Evolutionary conservation across 495 filamentous ascomycete genomes (phyloP).

Genomic region (Penicillium fimorum): DNA sequence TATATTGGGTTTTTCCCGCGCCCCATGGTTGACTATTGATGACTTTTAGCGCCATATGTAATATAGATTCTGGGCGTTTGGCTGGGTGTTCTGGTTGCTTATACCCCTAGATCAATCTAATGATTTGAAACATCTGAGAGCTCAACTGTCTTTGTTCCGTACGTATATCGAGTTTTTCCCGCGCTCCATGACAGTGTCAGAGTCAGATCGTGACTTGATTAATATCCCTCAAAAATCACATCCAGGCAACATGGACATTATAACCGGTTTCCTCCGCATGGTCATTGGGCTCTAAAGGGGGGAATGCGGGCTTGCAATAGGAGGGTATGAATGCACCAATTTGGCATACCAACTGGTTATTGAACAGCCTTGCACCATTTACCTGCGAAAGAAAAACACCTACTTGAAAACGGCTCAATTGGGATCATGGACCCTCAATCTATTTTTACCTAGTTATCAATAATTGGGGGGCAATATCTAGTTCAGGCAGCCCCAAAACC

Average conservation of each 20-base stretch:
- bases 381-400: background rate
- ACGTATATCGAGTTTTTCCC: background rate
- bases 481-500: background rate
- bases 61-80: constrained; percentile 22
- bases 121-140: background rate
- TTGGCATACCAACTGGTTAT: constrained; percentile 15
- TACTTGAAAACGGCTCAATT: background rate
- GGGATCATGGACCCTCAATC: background rate
- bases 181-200: background rate
- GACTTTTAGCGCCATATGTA: constrained; percentile 12
- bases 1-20: background rate
- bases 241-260: background rate
- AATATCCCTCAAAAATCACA: background rate
- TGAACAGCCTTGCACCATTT: background rate
- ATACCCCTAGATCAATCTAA: constrained; percentile 30
- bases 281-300: background rate
- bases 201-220: background rate
- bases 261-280: background rate
- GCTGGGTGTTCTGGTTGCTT: constrained; percentile 12
- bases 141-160: background rate
- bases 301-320: constrained; percentile 18
- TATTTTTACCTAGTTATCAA: background rate
- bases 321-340: constrained; percentile 19
- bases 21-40: constrained; percentile 1
- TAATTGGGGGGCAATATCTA: background rate